phyloP scores from a whole-genome alignment of 2,329 filamentous ascomycete genomes.

The Penicillium sp. region DNA sequence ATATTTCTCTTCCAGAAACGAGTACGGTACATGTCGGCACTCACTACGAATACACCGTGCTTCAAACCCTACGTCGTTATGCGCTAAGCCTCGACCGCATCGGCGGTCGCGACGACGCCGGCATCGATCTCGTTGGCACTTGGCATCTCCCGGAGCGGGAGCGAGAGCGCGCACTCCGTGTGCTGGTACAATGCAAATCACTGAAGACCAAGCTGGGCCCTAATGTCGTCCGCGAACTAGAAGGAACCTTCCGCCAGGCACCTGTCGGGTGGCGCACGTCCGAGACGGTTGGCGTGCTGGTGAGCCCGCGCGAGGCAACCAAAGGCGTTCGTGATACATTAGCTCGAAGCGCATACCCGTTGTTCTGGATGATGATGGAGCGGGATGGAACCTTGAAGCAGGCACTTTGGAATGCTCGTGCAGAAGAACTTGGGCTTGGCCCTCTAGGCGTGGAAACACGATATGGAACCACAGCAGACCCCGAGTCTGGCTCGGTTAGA shows the following conservation, averaged over 20 bases:
- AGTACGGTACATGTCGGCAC: conserved; percentile 47
- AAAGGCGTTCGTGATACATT: conserved; percentile 75
- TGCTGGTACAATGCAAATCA: conserved; percentile 49
- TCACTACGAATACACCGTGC: conserved; percentile 48
- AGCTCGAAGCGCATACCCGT: conserved; percentile 63
- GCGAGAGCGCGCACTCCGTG: conserved; percentile 35
- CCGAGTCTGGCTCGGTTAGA: conserved; percentile 17
- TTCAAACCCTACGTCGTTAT: conserved; percentile 38
- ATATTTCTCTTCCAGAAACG: conserved; percentile 34
- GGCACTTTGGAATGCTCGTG: conserved; percentile 46
- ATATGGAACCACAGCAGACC: conserved; percentile 24
- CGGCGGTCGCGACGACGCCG: conserved; percentile 47
- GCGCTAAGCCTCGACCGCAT: conserved; percentile 44
- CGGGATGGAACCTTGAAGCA: conserved; percentile 40
- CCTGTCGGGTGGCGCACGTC: conserved; percentile 68
- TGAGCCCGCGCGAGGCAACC: conserved; percentile 67
- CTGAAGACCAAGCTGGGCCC: conserved; percentile 44
- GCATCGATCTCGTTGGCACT: conserved; percentile 48
- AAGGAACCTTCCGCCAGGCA: conserved; percentile 70
- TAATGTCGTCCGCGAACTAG: conserved; percentile 47
- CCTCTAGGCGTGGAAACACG: conserved; percentile 40
- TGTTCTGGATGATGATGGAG: conserved; percentile 60
- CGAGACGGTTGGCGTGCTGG: conserved; percentile 68
- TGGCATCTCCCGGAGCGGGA: conserved; percentile 44
- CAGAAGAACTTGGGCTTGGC: conserved; percentile 39